Evolutionary conservation across 495 filamentous ascomycete genomes (phyloP).

Genomic region (Aspergillus panamensis): DNA sequence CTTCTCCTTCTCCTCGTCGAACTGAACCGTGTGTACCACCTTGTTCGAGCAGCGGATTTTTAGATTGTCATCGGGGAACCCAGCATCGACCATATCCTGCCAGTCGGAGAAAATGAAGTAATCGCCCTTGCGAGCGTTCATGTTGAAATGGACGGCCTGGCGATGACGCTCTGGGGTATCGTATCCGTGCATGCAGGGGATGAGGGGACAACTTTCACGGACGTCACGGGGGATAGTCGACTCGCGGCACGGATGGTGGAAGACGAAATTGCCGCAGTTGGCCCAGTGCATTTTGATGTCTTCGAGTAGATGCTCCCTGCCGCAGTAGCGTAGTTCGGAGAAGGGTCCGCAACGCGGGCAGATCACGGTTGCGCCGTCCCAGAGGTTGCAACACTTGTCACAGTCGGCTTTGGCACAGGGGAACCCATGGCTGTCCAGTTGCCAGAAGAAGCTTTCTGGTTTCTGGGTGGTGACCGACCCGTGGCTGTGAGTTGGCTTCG

Average conservation of each 20-base stretch:
- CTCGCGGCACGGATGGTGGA: conserved; percentile 17
- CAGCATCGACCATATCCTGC: conserved; percentile 13
- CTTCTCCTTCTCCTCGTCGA: conserved; percentile 25
- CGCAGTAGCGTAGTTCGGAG: conserved; percentile 40
- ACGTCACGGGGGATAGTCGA: conserved; percentile 22
- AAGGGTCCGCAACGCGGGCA: conserved; percentile 47
- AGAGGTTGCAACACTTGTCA: conserved; percentile 50
- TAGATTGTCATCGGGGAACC: conserved; percentile 9
- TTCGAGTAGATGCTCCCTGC: conserved; percentile 32
- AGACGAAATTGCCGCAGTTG: conserved; percentile 23
- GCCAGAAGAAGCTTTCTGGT: conserved; percentile 22
- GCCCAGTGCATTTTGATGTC: conserved; percentile 38
- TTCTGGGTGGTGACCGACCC: conserved; percentile 6
- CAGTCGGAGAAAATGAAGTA: conserved; percentile 42
- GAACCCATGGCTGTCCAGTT: conserved; percentile 27
- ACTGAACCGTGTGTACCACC: conserved; percentile 19
- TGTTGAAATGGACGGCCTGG: conserved; percentile 35
- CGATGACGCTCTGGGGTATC: conserved; percentile 36
- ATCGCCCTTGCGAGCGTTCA: conserved; percentile 26
- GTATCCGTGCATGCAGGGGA: conserved; percentile 30
- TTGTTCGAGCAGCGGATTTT: conserved; percentile 25
- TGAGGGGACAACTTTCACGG: conserved; percentile 23
- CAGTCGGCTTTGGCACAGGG: conserved; percentile 32
- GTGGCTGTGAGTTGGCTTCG: not conserved
- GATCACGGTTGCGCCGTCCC: conserved; percentile 35